phyloP scores from a whole-genome alignment of 108 stramenopile genomes.

The Nannochloropsis oceanica region DNA sequence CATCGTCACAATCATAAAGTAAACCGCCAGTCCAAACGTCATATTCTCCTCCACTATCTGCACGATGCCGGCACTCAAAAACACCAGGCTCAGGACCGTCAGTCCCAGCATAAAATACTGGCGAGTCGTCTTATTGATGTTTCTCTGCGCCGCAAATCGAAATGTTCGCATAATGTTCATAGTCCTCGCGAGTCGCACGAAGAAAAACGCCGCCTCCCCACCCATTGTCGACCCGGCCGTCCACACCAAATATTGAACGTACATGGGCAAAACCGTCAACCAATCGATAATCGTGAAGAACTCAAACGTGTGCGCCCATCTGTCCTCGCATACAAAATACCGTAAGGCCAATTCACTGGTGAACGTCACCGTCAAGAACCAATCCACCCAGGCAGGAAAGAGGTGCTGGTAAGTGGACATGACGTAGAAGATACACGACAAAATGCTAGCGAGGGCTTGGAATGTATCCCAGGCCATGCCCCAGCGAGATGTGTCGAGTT shows the following conservation, averaged over 20 bases:
- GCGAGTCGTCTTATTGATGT: neutral
- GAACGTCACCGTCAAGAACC: neutral
- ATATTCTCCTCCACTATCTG: neutral
- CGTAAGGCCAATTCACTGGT: neutral
- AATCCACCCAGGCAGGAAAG: neutral
- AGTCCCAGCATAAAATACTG: neutral
- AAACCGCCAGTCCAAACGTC: constrained; percentile 33
- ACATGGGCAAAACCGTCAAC: neutral
- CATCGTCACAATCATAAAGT: constrained; percentile 51
- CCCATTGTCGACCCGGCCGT: neutral
- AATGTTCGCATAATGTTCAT: neutral
- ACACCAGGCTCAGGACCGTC: neutral
- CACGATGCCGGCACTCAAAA: neutral
- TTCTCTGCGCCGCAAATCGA: neutral
- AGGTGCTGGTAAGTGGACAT: neutral
- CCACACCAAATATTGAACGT: neutral
- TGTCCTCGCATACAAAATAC: neutral
- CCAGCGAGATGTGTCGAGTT: neutral
- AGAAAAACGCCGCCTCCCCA: neutral
- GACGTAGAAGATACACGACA: neutral
- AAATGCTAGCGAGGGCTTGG: neutral
- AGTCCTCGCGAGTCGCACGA: neutral
- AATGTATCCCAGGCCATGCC: neutral
- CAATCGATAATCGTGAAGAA: neutral
- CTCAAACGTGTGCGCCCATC: neutral